Conservation (phyloP, 2,329 filamentous ascomycete species). For the Xylariaceae sp. region DNA sequence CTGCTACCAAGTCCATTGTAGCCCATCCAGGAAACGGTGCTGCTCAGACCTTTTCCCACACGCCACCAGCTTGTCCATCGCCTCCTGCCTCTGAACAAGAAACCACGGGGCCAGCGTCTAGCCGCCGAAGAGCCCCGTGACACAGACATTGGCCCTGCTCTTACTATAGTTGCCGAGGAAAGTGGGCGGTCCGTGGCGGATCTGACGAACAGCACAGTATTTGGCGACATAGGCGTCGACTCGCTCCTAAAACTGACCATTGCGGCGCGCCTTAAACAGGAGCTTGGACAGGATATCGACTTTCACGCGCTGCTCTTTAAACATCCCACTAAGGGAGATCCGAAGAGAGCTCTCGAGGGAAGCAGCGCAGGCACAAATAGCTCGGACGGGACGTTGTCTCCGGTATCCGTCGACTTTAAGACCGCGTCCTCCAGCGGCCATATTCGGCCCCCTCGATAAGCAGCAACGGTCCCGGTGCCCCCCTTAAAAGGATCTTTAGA, state of each 20-base stretch:
- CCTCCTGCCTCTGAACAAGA: not conserved
- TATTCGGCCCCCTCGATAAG: too few species aligned
- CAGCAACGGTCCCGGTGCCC: too few species aligned
- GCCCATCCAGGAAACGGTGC: too few species aligned
- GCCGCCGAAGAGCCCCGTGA: not conserved
- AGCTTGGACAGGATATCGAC: constrained; percentile 23
- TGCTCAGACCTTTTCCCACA: not conserved
- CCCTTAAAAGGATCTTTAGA: too few species aligned
- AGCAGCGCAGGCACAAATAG: too few species aligned
- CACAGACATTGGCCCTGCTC: not conserved
- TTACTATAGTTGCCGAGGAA: constrained; percentile 23
- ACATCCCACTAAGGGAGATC: too few species aligned
- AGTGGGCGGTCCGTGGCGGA: constrained; percentile 14
- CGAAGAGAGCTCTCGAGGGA: too few species aligned
- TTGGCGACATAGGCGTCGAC: constrained; percentile 27
- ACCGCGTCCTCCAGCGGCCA: too few species aligned
- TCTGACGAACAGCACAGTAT: constrained; percentile 17
- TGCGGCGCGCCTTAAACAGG: constrained; percentile 23
- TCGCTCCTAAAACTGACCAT: constrained; percentile 27
- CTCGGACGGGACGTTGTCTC: too few species aligned
- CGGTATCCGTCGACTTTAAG: too few species aligned
- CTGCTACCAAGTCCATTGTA: not conserved
- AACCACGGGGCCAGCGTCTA: not conserved
- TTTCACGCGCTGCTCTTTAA: constrained; percentile 20
- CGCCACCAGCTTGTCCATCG: not conserved